Evolutionary conservation across 73 alveolate genomes (phyloP).

Genomic region (Blepharisma japonicum): DNA sequence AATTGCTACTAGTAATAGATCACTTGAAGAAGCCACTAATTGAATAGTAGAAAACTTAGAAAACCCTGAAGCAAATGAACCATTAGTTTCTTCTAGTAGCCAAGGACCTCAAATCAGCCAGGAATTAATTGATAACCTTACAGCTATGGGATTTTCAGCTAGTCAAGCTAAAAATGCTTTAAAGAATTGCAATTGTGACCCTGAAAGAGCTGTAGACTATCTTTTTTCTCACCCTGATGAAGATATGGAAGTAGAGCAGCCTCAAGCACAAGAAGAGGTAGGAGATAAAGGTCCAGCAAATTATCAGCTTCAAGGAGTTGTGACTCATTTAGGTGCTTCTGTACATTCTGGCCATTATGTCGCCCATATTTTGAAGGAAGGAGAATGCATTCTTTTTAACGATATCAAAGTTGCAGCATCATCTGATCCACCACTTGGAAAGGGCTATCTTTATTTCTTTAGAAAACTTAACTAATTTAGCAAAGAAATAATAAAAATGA

Average conservation of each 20-base stretch:
- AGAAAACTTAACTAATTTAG: not conserved
- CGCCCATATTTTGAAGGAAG: conserved; percentile 81
- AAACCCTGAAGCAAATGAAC: conserved; percentile 73
- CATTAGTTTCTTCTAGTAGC: conserved; percentile 60
- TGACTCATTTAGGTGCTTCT: conserved; percentile 71
- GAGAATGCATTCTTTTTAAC: conserved; percentile 92
- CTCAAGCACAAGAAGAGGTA: not conserved
- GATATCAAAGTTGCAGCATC: conserved; percentile 95
- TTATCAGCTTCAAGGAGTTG: conserved; percentile 1
- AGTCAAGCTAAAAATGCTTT: conserved; percentile 75
- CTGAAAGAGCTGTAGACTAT: conserved; percentile 91
- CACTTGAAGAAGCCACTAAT: conserved; percentile 79
- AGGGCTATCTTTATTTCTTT: conserved; percentile 94
- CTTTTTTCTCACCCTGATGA: conserved; percentile 78
- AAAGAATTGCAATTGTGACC: conserved; percentile 66
- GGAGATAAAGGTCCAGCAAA: conserved; percentile 23
- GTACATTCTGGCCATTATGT: conserved; percentile 98
- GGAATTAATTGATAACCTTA: conserved; percentile 31
- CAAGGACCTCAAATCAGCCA: conserved; percentile 46
- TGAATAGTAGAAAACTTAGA: conserved; percentile 90
- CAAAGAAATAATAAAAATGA: no score
- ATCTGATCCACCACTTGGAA: conserved; percentile 91
- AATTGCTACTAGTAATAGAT: conserved; percentile 64
- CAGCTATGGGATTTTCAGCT: conserved; percentile 86
- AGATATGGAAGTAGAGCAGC: conserved; percentile 45